Base-by-base conservation (phyloP, 106 monocot species). In the Dendrobium huoshanense region DNA sequence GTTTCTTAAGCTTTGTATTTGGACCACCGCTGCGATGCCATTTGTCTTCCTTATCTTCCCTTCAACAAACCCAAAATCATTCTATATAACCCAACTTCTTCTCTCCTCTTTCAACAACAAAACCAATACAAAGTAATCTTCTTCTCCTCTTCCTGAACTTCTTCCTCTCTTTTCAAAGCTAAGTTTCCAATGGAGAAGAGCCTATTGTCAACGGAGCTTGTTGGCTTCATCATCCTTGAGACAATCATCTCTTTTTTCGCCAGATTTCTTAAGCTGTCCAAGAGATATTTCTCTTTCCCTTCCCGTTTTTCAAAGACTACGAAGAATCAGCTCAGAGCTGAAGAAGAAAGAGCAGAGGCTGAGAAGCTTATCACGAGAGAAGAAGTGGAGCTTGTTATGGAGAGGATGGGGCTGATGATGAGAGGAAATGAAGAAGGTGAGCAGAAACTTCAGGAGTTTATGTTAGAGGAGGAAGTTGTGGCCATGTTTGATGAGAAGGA, bases 401-500 rank as follows among this genome's bases (percentile, higher is more conserved):
- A 85, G 59, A 85, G 59, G 77, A 81, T 90, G 33, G 86, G 83
- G 4, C 67, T 90, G 16, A 17, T 15, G 3, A 37, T 17, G 47
- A 59, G 31, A 22, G 22, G 61, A n/a, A 43, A 13, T 7, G 43
- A 43, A 5, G 25, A 44, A 24, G 54, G n/a, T 13, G 70, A 70
- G 3, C 67, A 73, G 17, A 64, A 81, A 58, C 20, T 78, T 0
- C 78, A 79, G 54, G 86, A 82, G 16, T 37, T 41, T 74, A 47
- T 91, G 81, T 81, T 20, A 3, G 75, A 78, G 61, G 82, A 85
- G 17, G 91, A 91, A 1, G 31, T 90, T 3, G 51, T 67, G 0
- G 70, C 67, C 56, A 84, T 92, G 82, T 95, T 95, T 58, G 90
- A 91, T 55, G 91, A 93, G 79, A 81, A 90, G 72, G 95, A 92